Evolutionary conservation across 768 basidiomycete genomes (phyloP).

Genomic region (Wakefieldia striispora): DNA sequence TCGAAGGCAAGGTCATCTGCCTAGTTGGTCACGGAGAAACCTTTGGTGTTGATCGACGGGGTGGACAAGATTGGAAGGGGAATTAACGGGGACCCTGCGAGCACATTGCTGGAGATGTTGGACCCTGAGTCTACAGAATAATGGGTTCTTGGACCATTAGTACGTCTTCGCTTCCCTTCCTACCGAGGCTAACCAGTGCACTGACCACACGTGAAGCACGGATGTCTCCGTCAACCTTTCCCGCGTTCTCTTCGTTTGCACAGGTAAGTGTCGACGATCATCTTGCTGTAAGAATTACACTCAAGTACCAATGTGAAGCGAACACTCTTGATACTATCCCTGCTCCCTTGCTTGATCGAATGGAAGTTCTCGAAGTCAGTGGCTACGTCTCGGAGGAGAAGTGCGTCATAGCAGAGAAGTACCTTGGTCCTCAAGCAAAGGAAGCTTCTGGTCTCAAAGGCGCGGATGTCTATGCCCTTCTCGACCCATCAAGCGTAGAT

Average conservation of each 20-base stretch:
- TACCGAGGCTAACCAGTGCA: background rate
- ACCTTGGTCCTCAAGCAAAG: conserved; percentile 91
- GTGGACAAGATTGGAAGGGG: conserved; percentile 95
- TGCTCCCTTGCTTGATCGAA: conserved; percentile 88
- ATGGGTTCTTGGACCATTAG: conserved; percentile 94
- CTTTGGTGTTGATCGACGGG: conserved; percentile 91
- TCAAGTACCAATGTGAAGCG: conserved; percentile 40
- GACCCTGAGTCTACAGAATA: conserved; percentile 96
- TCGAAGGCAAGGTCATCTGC: conserved; percentile 97
- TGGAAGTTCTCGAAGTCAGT: conserved; percentile 94
- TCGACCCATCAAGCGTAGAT: conserved; percentile 78
- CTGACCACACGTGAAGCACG: conserved; percentile 58
- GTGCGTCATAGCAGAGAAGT: conserved; percentile 79
- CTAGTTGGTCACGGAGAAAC: conserved; percentile 92
- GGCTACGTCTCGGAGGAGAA: conserved; percentile 96
- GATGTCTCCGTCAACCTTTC: conserved; percentile 97
- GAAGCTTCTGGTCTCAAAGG: conserved; percentile 83
- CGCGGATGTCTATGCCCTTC: conserved; percentile 77
- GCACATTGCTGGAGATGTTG: conserved; percentile 89
- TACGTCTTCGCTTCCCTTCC: conserved; percentile 38
- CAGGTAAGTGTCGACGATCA: conserved; percentile 40
- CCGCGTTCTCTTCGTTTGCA: conserved; percentile 96
- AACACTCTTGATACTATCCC: conserved; percentile 94
- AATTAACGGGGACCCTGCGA: conserved; percentile 89
- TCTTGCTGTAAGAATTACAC: background rate